phyloP scores from a whole-genome alignment of 345 rosid species.

The Turnera subulata region DNA sequence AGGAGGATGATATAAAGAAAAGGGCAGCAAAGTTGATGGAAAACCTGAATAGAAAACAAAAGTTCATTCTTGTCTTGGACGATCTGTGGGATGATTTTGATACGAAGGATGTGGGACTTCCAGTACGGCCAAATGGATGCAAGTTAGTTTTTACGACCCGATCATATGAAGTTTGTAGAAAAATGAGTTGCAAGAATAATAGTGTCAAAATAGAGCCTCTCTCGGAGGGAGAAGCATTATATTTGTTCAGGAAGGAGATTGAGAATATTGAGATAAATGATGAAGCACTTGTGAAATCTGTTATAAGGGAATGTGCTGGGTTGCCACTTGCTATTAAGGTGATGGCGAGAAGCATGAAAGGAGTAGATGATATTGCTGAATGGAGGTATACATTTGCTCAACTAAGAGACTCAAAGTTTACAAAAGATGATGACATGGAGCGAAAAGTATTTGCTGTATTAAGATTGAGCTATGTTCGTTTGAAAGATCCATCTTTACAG shows the following conservation, averaged over 20 bases:
- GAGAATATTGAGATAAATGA: not conserved
- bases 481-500: not conserved
- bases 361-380: not conserved
- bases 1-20: not conserved
- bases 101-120: not conserved
- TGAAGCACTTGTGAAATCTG: not conserved
- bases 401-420: not conserved
- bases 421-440: not conserved
- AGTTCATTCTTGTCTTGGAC: conserved; percentile 5
- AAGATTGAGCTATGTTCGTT: conserved; percentile 6
- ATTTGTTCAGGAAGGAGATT: not conserved
- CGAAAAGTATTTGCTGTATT: not conserved
- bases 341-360: conserved; percentile 10
- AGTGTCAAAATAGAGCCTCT: conserved; percentile 2
- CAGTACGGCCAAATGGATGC: conserved; percentile 5
- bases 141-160: conserved; percentile 15
- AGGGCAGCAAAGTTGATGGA: not conserved
- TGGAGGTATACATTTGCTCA: conserved; percentile 12
- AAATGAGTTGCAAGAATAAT: conserved; percentile 1
- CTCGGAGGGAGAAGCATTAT: not conserved
- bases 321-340: conserved; percentile 10
- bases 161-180: not conserved
- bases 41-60: not conserved
- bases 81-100: conserved; percentile 18
- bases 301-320: conserved; percentile 17